Evolutionary conservation across 352 stramenopile species (phyloP), one percentile per base, ranked within the genome.

Genomic region (Lagenidium sp.): DNA sequence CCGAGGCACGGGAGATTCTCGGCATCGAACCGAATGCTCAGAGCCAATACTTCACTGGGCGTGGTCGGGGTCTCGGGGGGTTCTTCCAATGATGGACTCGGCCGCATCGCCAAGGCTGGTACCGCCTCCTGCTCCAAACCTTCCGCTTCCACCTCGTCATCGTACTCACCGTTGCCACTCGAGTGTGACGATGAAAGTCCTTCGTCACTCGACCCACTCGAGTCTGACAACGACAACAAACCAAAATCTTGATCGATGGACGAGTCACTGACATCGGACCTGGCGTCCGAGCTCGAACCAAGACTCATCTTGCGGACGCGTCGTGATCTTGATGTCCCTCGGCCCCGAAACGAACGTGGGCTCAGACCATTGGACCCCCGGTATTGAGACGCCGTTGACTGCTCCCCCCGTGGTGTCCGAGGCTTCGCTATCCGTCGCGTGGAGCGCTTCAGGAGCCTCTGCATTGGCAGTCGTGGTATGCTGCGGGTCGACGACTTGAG

Each of bases 21-120:
- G 12, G 80, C 26, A 26, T 82, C 55, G 10, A 85, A 34, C 41
- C 59, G 57, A 16, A 85, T 44, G 21, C 69, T 47, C 16, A 85
- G 60, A 1, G 67, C 46, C 16, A 47, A 43, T 20, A 59, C 13
- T n/a, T 59, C 51, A 29, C n/a, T 41, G 16, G 13, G 11, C 34
- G 28, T 32, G 8, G 15, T 8, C 15, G 8, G 28, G 8, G 28
- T 32, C 28, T 8, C 15, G 28, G 8, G 28, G 28, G 15, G 8
- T 32, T 32, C 28, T 32, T 32, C n/a, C n/a, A n/a, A n/a, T n/a
- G n/a, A n/a, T n/a, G n/a, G n/a, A n/a, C n/a, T n/a, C n/a, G n/a
- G n/a, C n/a, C n/a, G n/a, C n/a, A n/a, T n/a, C n/a, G n/a, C n/a
- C n/a, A n/a, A n/a, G n/a, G n/a, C n/a, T n/a, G n/a, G n/a, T n/a